phyloP scores from a whole-genome alignment of 2,329 filamentous ascomycete species.

The Aureobasidium zeae region DNA sequence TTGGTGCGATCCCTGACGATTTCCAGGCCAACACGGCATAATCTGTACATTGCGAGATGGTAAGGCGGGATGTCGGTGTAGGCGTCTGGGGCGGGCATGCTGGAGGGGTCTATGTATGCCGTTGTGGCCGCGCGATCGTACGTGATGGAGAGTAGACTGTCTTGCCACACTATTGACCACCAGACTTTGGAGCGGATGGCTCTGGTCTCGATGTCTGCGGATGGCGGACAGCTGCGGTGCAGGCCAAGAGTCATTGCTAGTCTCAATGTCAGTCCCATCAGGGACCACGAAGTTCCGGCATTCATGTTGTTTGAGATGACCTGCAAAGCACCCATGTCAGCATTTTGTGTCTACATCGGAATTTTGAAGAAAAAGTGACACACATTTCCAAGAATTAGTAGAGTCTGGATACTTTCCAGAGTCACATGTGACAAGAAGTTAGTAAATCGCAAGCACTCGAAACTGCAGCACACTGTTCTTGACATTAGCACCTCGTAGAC shows the following conservation, averaged over 20 bases:
- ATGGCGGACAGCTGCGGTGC: conserved; percentile 49
- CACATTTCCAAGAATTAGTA: conserved; percentile 52
- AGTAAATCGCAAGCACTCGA: conserved; percentile 54
- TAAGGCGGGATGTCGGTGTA: conserved; percentile 39
- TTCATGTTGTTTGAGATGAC: conserved; percentile 55
- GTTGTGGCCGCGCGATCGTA: conserved; percentile 51
- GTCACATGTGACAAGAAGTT: conserved; percentile 55
- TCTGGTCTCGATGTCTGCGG: conserved; percentile 39
- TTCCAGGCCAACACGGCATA: conserved; percentile 51
- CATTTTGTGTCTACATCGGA: too few relatives aligned
- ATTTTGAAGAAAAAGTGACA: not conserved
- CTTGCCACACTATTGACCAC: conserved; percentile 58
- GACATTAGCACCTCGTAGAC: conserved; percentile 23
- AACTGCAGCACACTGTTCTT: conserved; percentile 52
- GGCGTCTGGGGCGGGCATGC: conserved; percentile 31
- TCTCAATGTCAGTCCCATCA: conserved; percentile 51
- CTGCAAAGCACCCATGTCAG: conserved; percentile 1
- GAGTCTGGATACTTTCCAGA: conserved; percentile 52
- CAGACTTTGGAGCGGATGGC: conserved; percentile 34
- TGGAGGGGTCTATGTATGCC: conserved; percentile 44
- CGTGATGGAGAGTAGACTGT: conserved; percentile 53
- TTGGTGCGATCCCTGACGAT: conserved; percentile 51
- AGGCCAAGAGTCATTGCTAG: conserved; percentile 53
- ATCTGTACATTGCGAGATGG: conserved; percentile 47
- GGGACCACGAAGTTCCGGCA: conserved; percentile 53